These are phyloP conservation scores for Trichoderma brevicompactum DNA, from an alignment of 2,329 filamentous ascomycete genomes.

Conservation along the genomic window DNA sequence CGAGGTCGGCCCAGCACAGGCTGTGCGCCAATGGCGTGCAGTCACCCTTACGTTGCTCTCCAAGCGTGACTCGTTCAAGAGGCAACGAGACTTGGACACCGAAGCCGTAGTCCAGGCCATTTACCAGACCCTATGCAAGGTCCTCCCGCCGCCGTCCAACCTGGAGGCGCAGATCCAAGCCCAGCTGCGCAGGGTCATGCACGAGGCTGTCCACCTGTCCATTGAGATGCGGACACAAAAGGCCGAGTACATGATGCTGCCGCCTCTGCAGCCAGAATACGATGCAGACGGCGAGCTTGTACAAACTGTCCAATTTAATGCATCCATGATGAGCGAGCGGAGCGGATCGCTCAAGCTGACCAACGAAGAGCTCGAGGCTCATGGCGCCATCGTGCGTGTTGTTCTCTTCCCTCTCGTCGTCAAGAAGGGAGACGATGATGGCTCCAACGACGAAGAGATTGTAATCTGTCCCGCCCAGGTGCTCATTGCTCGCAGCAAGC, in stretches of 20 bases:
- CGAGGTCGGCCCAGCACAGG: conserved; percentile 83
- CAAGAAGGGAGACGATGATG: conserved; percentile 89
- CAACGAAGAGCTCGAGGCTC: conserved; percentile 80
- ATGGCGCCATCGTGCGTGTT: conserved; percentile 79
- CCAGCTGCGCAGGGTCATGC: conserved; percentile 85
- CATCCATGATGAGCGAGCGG: conserved; percentile 91
- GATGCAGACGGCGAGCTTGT: conserved; percentile 89
- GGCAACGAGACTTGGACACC: conserved; percentile 85
- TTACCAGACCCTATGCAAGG: conserved; percentile 78
- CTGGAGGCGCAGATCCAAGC: conserved; percentile 80
- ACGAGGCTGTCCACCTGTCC: conserved; percentile 84
- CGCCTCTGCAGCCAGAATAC: conserved; percentile 91
- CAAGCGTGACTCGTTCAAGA: conserved; percentile 75
- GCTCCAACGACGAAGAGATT: conserved; percentile 88
- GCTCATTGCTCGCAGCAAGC: conserved; percentile 66
- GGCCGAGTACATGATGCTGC: conserved; percentile 98
- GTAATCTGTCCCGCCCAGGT: conserved; percentile 96
- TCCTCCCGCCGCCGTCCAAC: conserved; percentile 84
- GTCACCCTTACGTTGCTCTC: conserved; percentile 90
- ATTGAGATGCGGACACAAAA: conserved; percentile 97
- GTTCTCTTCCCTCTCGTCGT: conserved; percentile 96
- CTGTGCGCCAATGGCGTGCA: conserved; percentile 97
- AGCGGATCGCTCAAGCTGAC: conserved; percentile 62
- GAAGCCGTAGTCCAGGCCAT: conserved; percentile 91
- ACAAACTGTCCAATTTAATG: conserved; percentile 88